phyloP scores from a whole-genome alignment of 352 stramenopile species.

The Chrysophaeum taylorii region DNA sequence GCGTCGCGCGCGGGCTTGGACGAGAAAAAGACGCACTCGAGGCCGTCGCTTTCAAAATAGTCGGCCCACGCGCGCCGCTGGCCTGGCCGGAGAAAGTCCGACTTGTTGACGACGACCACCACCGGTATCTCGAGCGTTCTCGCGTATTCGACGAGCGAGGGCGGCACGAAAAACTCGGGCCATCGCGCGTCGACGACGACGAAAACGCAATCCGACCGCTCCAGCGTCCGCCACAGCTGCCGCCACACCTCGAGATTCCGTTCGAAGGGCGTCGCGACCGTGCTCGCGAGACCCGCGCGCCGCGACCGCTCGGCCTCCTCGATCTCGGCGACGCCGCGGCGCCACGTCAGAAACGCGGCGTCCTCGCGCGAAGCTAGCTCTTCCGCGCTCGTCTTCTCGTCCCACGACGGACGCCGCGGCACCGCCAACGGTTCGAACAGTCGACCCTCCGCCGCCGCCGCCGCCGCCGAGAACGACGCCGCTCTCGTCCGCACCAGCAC shows the following conservation, averaged over 20 bases:
- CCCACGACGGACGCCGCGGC: slow-evolving; percentile 86
- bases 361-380: slow-evolving; percentile 90
- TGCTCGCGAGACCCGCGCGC: slow-evolving; percentile 21
- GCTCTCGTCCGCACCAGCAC: neutral
- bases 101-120: slow-evolving; percentile 97
- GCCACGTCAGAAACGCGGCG: slow-evolving; percentile 94
- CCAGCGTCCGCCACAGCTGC: slow-evolving; percentile 96
- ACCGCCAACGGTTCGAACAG: slow-evolving; percentile 87
- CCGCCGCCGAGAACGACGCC: slow-evolving; percentile 55
- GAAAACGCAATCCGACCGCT: slow-evolving; percentile 91
- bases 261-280: slow-evolving; percentile 96
- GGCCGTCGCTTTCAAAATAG: slow-evolving; percentile 75
- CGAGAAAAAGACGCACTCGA: slow-evolving; percentile 94
- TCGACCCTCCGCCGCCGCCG: neutral
- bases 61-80: slow-evolving; percentile 83
- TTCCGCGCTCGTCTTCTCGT: slow-evolving; percentile 77
- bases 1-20: slow-evolving; percentile 72
- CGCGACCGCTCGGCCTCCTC: slow-evolving; percentile 35
- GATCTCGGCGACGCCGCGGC: slow-evolving; percentile 76
- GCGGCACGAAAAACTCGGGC: slow-evolving; percentile 93
- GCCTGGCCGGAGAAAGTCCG: slow-evolving; percentile 84
- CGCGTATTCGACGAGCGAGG: slow-evolving; percentile 86
- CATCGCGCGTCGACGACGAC: slow-evolving; percentile 98
- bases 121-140: slow-evolving; percentile 82
- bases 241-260: slow-evolving; percentile 99